Evolutionary conservation across 148 eudicot genomes (phyloP), one percentile per base, ranked within the genome.

Genomic region (Beta vulgaris): DNA sequence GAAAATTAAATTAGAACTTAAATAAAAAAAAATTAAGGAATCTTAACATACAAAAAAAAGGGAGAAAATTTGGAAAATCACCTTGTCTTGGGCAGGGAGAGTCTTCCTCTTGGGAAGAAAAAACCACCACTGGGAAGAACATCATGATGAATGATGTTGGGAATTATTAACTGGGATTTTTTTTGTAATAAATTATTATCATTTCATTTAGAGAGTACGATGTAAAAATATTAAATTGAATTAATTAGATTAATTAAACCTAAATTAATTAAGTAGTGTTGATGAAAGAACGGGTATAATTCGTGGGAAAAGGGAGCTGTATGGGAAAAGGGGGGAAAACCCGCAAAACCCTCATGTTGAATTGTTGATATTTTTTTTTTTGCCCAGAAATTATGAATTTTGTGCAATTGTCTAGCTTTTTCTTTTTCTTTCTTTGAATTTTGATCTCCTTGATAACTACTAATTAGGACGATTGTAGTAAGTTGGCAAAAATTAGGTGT

Each of bases 81-180:
- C 83, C 83, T 34, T 58, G 6, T 59, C 9, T 51, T 51, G 25
- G 19, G 48, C 69, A 65, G 26, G 64, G 26, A 54, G 13, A 58
- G 37, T 58, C 76, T 39, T 26, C 60, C 15, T 73, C 68, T 42
- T 21, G 21, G 53, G 79, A 69, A 72, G 83, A 72, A 36, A 81
- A 61, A 48, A 60, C 64, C 25, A 81, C 77, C 7, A 51, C 76
- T 25, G 83, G 83, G 48, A 81, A 81, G 80, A 71, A 81, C 77
- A 76, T 71, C 83, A 81, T 81, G 66, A 35, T 54, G 69, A 68
- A 62, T 71, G 68, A 42, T 68, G 59, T 43, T 35, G 32, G 40
- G 42, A 60, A 35, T 25, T 68, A 46, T 32, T 8, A n/a, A 51
- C 23, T 26, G 6, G 15, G 2, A 4, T 42, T 69, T 13, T 15